Base-by-base conservation (phyloP, 495 filamentous ascomycete genomes). In the Collariella sp. region DNA sequence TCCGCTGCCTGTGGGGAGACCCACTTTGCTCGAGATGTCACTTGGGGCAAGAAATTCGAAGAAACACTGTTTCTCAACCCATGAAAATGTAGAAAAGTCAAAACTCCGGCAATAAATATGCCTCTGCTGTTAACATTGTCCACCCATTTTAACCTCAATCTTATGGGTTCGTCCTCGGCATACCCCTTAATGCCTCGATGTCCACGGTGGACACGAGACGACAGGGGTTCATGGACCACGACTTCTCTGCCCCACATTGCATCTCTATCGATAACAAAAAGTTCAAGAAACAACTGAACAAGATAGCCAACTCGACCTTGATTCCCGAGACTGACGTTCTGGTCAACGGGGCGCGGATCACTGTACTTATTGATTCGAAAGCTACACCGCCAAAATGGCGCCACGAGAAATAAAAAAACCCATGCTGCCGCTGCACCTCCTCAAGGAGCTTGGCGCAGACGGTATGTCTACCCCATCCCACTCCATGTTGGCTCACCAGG, bases 401-500 rank as follows among this genome's bases (percentile, higher is more conserved):
- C 55, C 52, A 20, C 24, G 50, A 13, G 39, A 34, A 5, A 50
- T 36, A 5, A 59, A 57, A 38, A 47, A 46, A 20, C 64, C 64
- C 2, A 46, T 36, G 12, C 50, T 67, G 15, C 64, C 64, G 1
- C 40, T 41, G 12, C 55, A 63, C 22, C 57, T 67, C 1, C 58
- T 67, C 10, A 67, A 67, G 44, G 60, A 67, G 52, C 60, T 67
- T 10, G 60, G 62, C 22, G 60, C 45, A 34, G 38, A 31, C 34
- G 59, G 59, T 64, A 34, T 24, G 15, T 18, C 12, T 19, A 16
- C 19, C 38, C n/a, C 7, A 31, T 29, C 19, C 39, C 22, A 10
- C 5, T 18, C n/a, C 20, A 2, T 39, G 1, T 12, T 12, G n/a
- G 6, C 22, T 13, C 2, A 11, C 9, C 33, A 48, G 7, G 22